Conservation (phyloP, 164 flowering plant species). For the Vitis amurensis region DNA sequence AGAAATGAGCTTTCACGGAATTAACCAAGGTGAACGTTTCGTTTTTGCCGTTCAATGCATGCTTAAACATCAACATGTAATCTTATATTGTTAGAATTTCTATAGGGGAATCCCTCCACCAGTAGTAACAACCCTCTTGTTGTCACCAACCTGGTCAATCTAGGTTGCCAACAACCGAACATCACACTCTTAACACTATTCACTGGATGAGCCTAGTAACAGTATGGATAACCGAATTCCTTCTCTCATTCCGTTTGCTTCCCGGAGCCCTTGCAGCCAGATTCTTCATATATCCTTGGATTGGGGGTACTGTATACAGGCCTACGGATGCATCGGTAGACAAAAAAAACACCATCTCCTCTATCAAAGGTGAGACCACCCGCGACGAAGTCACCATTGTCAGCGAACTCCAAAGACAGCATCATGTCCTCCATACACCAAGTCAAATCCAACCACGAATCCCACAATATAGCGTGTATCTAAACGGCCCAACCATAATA, state of each 20-base stretch:
- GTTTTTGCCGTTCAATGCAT: too few species aligned
- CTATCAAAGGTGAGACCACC: constrained; percentile 87
- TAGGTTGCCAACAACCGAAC: constrained; percentile 68
- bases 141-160: constrained; percentile 82
- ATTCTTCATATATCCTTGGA: constrained; percentile 42
- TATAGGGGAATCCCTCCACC: constrained; percentile 97
- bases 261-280: constrained; percentile 49
- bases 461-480: constrained; percentile 98
- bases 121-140: constrained; percentile 96
- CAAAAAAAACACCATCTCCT: constrained; percentile 89
- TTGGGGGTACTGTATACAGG: constrained; percentile 98
- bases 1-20: too few species aligned
- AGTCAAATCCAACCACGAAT: constrained; percentile 98
- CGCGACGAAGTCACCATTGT: constrained; percentile 91
- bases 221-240: constrained; percentile 76
- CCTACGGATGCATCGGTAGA: constrained; percentile 96
- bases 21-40: too few species aligned
- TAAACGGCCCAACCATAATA: constrained; percentile 97
- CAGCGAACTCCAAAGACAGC: constrained; percentile 96
- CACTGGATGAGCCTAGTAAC: constrained; percentile 82
- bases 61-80: too few species aligned
- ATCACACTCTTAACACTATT: constrained; percentile 86
- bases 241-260: constrained; percentile 71
- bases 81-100: too few species aligned
- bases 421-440: constrained; percentile 80